phyloP scores from a whole-genome alignment of 768 basidiomycete species.

The Boletus bicolor region DNA sequence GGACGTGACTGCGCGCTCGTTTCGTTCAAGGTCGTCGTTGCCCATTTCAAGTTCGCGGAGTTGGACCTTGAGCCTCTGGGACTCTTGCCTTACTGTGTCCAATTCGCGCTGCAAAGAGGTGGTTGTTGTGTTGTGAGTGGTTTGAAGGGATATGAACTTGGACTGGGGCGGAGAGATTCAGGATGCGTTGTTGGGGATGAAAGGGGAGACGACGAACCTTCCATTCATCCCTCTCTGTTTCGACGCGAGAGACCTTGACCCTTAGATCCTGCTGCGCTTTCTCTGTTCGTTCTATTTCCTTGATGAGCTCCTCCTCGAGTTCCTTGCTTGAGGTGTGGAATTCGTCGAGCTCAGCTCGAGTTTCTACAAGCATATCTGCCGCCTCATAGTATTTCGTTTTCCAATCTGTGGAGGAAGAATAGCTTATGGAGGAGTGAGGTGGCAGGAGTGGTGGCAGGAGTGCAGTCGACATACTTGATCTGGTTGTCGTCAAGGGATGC shows the following conservation, averaged over 20 bases:
- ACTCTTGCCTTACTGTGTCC: conserved; percentile 73
- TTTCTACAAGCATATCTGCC: conserved; percentile 80
- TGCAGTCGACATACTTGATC: conserved; percentile 45
- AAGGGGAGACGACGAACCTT: conserved; percentile 55
- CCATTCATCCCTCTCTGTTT: conserved; percentile 85
- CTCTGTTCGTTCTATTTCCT: conserved; percentile 85
- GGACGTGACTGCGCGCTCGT: conserved; percentile 84
- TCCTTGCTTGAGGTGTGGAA: conserved; percentile 87
- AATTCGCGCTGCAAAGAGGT: conserved; percentile 90
- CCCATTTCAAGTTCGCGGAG: conserved; percentile 93
- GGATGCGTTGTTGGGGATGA: not conserved
- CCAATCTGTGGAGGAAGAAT: conserved; percentile 66
- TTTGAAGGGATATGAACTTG: conserved; percentile 87
- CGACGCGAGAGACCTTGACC: conserved; percentile 65
- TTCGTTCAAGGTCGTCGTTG: conserved; percentile 95
- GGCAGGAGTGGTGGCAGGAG: conserved; percentile 14
- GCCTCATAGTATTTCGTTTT: conserved; percentile 78
- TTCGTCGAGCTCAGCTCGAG: conserved; percentile 81
- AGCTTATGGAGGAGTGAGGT: conserved; percentile 38
- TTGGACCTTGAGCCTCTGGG: conserved; percentile 67
- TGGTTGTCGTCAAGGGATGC: conserved; percentile 61
- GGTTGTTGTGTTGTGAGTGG: conserved; percentile 85
- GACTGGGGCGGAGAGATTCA: conserved; percentile 38
- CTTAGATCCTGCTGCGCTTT: conserved; percentile 78
- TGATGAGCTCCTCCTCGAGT: conserved; percentile 89